Evolutionary conservation across 768 basidiomycete species (phyloP).

Genomic region (Cystofilobasidium bisporidii): DNA sequence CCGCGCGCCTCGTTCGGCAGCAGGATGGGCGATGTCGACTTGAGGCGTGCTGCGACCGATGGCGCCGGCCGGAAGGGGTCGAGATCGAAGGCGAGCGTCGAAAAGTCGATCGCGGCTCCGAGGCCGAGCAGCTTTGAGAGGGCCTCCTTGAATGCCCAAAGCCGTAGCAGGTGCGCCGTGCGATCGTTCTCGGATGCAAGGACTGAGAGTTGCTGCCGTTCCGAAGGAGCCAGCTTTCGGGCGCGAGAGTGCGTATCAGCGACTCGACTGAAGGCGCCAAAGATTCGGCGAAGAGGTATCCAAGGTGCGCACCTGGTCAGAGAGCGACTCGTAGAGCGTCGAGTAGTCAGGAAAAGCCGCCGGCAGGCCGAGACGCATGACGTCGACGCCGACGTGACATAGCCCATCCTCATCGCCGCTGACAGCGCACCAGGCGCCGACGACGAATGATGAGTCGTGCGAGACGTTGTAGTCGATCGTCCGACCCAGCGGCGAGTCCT

Average conservation of each 20-base stretch:
- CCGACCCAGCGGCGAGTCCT: neutral
- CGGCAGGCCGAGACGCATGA: slow-evolving; percentile 3
- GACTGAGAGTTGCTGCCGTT: neutral
- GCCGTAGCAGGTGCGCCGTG: neutral
- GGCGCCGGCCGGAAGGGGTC: neutral
- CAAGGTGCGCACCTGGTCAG: neutral
- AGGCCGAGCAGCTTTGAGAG: slow-evolving; percentile 5
- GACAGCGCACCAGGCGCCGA: neutral
- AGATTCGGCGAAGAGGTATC: neutral
- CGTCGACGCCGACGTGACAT: slow-evolving; percentile 2
- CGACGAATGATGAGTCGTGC: neutral
- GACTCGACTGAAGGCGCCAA: neutral
- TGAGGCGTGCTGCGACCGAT: neutral
- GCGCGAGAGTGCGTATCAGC: no score
- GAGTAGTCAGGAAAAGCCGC: neutral
- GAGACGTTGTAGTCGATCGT: slow-evolving; percentile 1
- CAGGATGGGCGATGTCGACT: neutral
- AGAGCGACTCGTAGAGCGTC: neutral
- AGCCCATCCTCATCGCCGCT: neutral
- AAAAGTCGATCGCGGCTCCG: neutral
- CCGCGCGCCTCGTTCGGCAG: neutral
- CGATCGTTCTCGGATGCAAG: neutral
- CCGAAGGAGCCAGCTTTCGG: neutral
- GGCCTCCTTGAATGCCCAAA: slow-evolving; percentile 6
- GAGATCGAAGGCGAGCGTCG: neutral